These are phyloP conservation scores for Termitomyces titanicus DNA, from an alignment of 768 basidiomycete species.

Conservation along the genomic window DNA sequence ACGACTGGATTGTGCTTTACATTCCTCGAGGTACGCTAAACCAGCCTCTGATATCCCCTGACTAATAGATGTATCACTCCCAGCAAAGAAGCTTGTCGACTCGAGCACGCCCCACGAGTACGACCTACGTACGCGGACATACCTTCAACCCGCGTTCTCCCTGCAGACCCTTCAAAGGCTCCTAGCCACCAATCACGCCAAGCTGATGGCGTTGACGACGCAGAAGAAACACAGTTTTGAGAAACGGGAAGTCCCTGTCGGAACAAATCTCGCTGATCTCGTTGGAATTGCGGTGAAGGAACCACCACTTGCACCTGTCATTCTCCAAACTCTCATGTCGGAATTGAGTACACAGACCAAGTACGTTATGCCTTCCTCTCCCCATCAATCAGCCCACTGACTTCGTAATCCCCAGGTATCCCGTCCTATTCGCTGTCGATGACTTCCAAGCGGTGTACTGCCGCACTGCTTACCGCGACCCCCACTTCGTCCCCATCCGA, in stretches of 20 bases:
- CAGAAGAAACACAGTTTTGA: constrained; percentile 41
- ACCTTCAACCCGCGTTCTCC: constrained; percentile 66
- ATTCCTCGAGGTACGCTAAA: constrained; percentile 61
- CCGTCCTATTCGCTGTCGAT: constrained; percentile 82
- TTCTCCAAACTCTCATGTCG: constrained; percentile 55
- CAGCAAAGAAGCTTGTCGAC: constrained; percentile 55
- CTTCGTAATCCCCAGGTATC: constrained; percentile 41
- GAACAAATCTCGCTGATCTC: constrained; percentile 50
- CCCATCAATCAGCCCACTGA: not conserved
- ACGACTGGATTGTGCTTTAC: constrained; percentile 82
- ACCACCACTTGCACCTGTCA: constrained; percentile 45
- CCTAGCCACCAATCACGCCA: constrained; percentile 49
- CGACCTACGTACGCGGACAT: constrained; percentile 72
- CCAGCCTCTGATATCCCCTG: not conserved
- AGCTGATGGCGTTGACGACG: constrained; percentile 40
- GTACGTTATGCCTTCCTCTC: constrained; percentile 35
- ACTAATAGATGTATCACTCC: not conserved
- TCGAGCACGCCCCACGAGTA: constrained; percentile 72
- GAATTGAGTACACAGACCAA: constrained; percentile 61
- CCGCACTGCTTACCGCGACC: constrained; percentile 66
- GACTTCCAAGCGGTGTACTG: constrained; percentile 83
- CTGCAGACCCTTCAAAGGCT: constrained; percentile 63
- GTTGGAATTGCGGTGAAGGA: constrained; percentile 57
- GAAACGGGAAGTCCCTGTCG: constrained; percentile 42
- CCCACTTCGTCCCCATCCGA: constrained; percentile 63